Evolutionary conservation across 2,329 filamentous ascomycete genomes (phyloP).

Genomic region (Fusarium acutatum): DNA sequence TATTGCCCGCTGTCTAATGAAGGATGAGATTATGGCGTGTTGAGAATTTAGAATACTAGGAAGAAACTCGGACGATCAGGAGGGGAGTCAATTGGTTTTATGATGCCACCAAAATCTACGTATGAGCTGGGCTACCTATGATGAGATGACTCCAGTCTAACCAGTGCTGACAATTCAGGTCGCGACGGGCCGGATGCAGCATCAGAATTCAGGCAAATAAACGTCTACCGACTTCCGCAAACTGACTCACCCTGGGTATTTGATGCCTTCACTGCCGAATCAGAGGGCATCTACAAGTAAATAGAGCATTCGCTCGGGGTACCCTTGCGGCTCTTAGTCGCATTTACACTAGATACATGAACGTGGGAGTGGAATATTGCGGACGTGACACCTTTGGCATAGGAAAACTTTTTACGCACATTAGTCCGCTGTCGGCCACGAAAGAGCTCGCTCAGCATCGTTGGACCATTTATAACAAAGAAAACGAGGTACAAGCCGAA

Average conservation of each 20-base stretch:
- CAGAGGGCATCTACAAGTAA: slow-evolving; percentile 8
- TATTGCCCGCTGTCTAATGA: slow-evolving; percentile 9
- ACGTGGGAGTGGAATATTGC: slow-evolving; percentile 14
- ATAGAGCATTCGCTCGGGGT: slow-evolving; percentile 12
- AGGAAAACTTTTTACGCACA: slow-evolving; percentile 32
- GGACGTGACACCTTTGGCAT: neutral
- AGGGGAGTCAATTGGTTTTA: slow-evolving; percentile 30
- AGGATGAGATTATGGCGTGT: neutral
- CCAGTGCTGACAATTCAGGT: slow-evolving; percentile 10
- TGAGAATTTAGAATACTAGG: neutral
- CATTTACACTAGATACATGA: slow-evolving; percentile 11
- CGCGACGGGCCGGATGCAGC: slow-evolving; percentile 40
- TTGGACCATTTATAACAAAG: slow-evolving; percentile 7
- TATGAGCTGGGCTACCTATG: slow-evolving; percentile 17
- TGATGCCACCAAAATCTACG: slow-evolving; percentile 17
- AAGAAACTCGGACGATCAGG: neutral
- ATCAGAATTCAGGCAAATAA: slow-evolving; percentile 27
- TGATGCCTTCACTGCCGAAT: slow-evolving; percentile 25
- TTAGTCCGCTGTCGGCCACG: slow-evolving; percentile 29
- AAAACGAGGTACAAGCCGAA: slow-evolving; percentile 14
- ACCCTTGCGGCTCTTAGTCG: slow-evolving; percentile 29
- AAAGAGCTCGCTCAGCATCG: neutral
- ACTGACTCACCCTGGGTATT: slow-evolving; percentile 34
- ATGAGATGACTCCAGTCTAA: slow-evolving; percentile 28
- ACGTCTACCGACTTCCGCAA: slow-evolving; percentile 38